A percentile compares a stretch with the other conserved stretches of the same genome.
Evolutionary conservation across 345 rosid genomes (phyloP).

Genomic region (Rhodamnia rubescens): DNA sequence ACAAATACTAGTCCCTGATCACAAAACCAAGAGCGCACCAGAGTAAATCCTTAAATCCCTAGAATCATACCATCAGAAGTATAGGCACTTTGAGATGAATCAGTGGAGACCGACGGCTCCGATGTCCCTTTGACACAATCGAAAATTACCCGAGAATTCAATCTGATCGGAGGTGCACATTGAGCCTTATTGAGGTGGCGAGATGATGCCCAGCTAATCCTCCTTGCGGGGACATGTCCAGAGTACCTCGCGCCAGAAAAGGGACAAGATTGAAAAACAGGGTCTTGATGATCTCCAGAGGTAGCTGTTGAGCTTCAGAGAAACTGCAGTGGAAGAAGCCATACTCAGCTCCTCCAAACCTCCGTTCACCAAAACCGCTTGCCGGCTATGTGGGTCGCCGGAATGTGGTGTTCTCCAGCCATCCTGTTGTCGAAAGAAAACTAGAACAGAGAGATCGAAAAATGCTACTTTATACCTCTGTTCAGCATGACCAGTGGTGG

Average conservation of each 20-base stretch:
- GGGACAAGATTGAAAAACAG: neutral
- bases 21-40: neutral
- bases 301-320: neutral
- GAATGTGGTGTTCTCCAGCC: neutral
- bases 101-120: neutral
- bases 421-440: neutral
- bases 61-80: neutral
- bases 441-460: neutral
- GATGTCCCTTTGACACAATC: neutral
- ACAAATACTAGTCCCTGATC: neutral
- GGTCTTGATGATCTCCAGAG: neutral
- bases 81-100: neutral
- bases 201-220: neutral
- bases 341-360: neutral
- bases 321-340: neutral
- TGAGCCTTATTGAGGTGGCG: neutral
- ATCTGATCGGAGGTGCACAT: neutral
- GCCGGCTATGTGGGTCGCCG: neutral
- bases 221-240: neutral
- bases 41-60: neutral
- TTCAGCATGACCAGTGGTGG: neutral
- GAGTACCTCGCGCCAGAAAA: neutral
- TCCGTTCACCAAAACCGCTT: neutral
- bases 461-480: neutral
- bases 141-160: neutral